Conservation (phyloP, 257 asterid genomes). For the Solanum sparsipilum region DNA sequence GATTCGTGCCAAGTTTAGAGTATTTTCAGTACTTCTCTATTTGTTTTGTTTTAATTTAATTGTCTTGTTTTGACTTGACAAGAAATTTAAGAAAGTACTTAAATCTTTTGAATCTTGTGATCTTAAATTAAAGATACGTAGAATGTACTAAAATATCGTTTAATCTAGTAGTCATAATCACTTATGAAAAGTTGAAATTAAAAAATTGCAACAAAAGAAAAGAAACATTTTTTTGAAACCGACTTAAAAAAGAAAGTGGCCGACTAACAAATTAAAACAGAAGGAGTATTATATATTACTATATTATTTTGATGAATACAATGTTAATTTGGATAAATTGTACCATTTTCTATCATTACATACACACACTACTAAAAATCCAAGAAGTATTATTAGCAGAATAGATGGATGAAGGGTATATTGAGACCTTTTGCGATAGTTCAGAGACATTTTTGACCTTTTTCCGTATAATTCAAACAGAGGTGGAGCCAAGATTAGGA, state of each 20-base stretch:
- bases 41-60: no score
- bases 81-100: accelerated
- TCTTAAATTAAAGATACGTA: not conserved
- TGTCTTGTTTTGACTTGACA: no score
- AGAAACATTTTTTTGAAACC: no score
- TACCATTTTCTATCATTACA: not conserved
- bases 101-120: not conserved
- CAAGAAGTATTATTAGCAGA: no score
- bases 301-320: not conserved
- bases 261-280: not conserved
- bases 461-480: not conserved
- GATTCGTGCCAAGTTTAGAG: no score
- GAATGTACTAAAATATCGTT: no score
- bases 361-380: no score
- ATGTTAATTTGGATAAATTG: no score
- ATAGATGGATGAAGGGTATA: not conserved
- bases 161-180: not conserved
- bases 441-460: not conserved
- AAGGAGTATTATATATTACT: no score
- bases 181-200: not conserved
- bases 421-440: not conserved
- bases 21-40: no score
- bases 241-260: not conserved
- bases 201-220: no score
- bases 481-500: no score